phyloP scores from a whole-genome alignment of 495 filamentous ascomycete species.

The Neohortaea acidophila region DNA sequence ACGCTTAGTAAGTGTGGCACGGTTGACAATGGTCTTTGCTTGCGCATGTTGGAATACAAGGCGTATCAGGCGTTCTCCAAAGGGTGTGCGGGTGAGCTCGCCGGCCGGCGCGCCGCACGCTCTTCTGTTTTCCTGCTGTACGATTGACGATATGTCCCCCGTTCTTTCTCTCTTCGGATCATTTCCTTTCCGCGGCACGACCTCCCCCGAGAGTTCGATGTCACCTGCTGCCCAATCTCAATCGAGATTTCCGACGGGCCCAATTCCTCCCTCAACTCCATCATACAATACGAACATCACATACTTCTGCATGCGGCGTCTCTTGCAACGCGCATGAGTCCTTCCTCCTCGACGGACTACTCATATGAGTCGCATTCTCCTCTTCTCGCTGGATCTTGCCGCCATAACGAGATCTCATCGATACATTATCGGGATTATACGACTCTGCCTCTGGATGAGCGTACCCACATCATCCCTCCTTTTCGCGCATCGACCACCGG shows the following conservation, averaged over 20 bases:
- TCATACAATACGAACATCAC: too few relatives aligned
- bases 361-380: background rate
- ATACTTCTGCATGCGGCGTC: too few relatives aligned
- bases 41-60: slow-evolving; percentile 7
- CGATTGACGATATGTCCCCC: slow-evolving; percentile 5
- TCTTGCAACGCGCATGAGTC: too few relatives aligned
- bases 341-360: too few relatives aligned
- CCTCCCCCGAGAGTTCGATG: too few relatives aligned
- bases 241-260: too few relatives aligned
- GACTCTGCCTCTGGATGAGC: slow-evolving; percentile 5
- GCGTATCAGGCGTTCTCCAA: slow-evolving; percentile 8
- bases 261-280: too few relatives aligned
- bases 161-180: slow-evolving; percentile 13
- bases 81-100: too few relatives aligned
- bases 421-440: background rate
- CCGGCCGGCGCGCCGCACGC: slow-evolving; percentile 12
- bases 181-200: too few relatives aligned
- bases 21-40: background rate
- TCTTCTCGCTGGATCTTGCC: slow-evolving; percentile 9
- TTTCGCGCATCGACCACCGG: background rate
- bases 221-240: too few relatives aligned
- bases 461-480: background rate
- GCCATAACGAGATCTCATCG: slow-evolving; percentile 3
- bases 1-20: slow-evolving; percentile 9
- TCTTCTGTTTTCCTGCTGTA: slow-evolving; percentile 4